Percentiles rank a stretch among this genome's conserved stretches.
phyloP scores from a whole-genome alignment of 805 yeast genomes.

The Kuraishia molischiana region DNA sequence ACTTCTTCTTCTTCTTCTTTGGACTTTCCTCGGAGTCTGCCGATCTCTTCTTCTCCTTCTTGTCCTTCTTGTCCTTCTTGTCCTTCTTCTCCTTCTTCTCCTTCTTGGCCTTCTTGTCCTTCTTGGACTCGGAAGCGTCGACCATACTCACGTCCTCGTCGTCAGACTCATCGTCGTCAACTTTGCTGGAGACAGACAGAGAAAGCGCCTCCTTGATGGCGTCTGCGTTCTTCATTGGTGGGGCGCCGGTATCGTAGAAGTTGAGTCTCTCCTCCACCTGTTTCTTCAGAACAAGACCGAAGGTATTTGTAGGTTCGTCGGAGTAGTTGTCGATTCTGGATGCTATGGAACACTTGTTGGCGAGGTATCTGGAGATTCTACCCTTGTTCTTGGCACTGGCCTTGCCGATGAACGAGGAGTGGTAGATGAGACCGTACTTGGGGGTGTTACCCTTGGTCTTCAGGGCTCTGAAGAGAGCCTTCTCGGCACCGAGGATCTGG shows the following conservation, averaged over 20 bases:
- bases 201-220: conserved; percentile 90
- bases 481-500: conserved; percentile 97
- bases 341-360: conserved; percentile 98
- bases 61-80: conserved; percentile 36
- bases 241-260: conserved; percentile 92
- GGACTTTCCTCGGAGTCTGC: conserved; percentile 22
- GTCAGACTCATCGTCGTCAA: conserved; percentile 20
- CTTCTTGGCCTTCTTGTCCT: conserved; percentile 38
- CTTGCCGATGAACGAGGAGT: conserved; percentile 95
- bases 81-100: conserved; percentile 45
- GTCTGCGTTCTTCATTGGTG: conserved; percentile 93
- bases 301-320: conserved; percentile 84
- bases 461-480: conserved; percentile 96
- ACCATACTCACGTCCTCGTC: conserved; percentile 28
- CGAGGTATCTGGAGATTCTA: conserved; percentile 95
- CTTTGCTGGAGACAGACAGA: conserved; percentile 30
- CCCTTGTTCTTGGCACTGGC: conserved; percentile 98
- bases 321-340: conserved; percentile 97
- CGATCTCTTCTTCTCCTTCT: conserved; percentile 26
- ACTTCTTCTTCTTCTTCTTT: conserved; percentile 27
- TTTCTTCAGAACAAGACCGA: conserved; percentile 84
- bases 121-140: conserved; percentile 35
- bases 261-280: conserved; percentile 97
- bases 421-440: conserved; percentile 94
- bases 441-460: conserved; percentile 99